Evolutionary conservation across 805 yeast genomes (phyloP).

Genomic region (Kazachstania psychrophila): DNA sequence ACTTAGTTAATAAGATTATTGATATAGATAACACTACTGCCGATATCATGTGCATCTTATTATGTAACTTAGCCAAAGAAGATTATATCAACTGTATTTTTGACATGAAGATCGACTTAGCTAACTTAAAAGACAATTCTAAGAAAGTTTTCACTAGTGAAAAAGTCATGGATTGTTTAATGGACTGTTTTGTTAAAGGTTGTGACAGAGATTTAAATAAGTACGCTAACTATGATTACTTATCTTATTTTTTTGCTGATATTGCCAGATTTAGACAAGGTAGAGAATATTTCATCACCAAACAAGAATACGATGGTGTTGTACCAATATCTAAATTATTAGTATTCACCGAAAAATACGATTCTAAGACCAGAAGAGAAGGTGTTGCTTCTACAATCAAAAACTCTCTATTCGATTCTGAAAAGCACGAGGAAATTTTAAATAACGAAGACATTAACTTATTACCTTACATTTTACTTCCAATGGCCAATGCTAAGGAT

Average conservation of each 20-base stretch:
- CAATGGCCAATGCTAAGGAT: conserved; percentile 68
- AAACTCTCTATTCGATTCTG: conserved; percentile 75
- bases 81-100: conserved; percentile 51
- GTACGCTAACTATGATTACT: conserved; percentile 68
- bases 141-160: conserved; percentile 46
- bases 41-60: conserved; percentile 72
- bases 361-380: conserved; percentile 70
- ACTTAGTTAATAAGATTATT: conserved; percentile 41
- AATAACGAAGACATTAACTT: conserved; percentile 57
- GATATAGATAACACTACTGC: conserved; percentile 55
- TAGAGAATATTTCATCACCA: conserved; percentile 66
- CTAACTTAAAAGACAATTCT: conserved; percentile 26
- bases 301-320: conserved; percentile 63
- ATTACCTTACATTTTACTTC: conserved; percentile 72
- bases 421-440: conserved; percentile 52
- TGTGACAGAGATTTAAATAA: conserved; percentile 60
- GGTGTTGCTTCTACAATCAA: conserved; percentile 91
- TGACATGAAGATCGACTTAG: conserved; percentile 27
- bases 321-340: conserved; percentile 74
- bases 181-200: conserved; percentile 87
- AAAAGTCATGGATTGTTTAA: conserved; percentile 62
- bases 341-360: conserved; percentile 75
- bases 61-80: conserved; percentile 78
- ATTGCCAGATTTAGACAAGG: conserved; percentile 66
- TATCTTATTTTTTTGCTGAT: conserved; percentile 85